Base-by-base conservation (phyloP, 225 moss, liverwort and hornwort species). In the Asterella californica region DNA sequence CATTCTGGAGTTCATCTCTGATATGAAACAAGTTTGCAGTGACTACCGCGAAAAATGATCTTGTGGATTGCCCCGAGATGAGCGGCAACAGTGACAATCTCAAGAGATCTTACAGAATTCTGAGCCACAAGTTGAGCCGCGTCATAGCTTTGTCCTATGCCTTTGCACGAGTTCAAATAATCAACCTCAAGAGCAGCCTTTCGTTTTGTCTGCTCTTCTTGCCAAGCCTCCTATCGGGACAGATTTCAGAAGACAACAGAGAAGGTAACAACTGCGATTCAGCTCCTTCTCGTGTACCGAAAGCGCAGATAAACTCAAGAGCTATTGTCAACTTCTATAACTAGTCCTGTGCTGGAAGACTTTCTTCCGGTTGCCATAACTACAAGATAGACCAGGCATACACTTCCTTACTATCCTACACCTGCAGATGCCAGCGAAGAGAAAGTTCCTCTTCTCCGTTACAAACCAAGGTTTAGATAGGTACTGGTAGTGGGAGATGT, bases 61-160 rank as follows among this genome's bases (percentile, higher is more conserved):
- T 0, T 30, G 9, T 0, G 0, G 30, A 29, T 5, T 63, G 19
- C 36, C 7, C 25, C 7, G 18, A 67, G 34, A 60, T 34, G 36
- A 37, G 17, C 19, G 70, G 37, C 18, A 42, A 70, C 19, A 24
- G 1, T 0, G 19, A 70, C 19, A 7, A 24, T 70, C 10, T 42
- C 36, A 22, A 45, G 42, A 38, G 9, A 82, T 25, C 84, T 88
- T 66, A 93, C 95, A 91, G 88, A 86, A 74, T 86, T 90, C 80
- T 87, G 90, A 81, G 87, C 87, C 61, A 95, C 90, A 81, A 90
- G 78, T 75, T 84, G 72, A 70, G 93, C 95, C 74, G 95, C 93
- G 82, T 90, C 89, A 81, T 93, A 90, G 69, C 95, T 95, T 68
- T 88, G 91, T 33, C 95, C 95, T 81, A 95, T 93, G 78, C 90